Evolutionary conservation across 495 filamentous ascomycete species (phyloP).

Genomic region (Tuber borchii): DNA sequence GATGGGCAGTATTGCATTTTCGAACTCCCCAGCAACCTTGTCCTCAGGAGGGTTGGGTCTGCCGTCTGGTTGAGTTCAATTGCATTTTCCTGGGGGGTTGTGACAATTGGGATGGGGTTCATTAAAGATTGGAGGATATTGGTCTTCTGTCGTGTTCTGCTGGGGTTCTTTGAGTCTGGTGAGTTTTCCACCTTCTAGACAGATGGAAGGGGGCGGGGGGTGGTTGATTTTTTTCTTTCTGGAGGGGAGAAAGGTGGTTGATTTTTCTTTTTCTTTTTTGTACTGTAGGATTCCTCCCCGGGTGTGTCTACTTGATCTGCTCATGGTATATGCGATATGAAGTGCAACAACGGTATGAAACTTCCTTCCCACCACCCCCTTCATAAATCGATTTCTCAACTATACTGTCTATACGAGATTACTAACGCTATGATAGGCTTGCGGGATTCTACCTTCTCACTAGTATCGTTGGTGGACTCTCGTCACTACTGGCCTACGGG

Average conservation of each 20-base stretch:
- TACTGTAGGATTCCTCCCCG: constrained; percentile 58
- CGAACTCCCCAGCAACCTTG: constrained; percentile 63
- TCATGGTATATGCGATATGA: constrained; percentile 66
- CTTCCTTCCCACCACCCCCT: constrained; percentile 41
- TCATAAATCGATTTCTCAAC: not conserved
- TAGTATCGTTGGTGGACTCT: constrained; percentile 62
- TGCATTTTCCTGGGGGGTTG: constrained; percentile 56
- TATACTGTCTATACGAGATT: not conserved
- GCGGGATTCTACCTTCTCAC: constrained; percentile 67
- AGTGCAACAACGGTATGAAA: constrained; percentile 58
- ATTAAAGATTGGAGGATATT: constrained; percentile 57
- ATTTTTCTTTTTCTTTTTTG: constrained; percentile 24
- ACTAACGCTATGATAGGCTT: constrained; percentile 25
- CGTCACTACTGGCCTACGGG: constrained; percentile 60
- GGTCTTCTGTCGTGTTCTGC: constrained; percentile 56
- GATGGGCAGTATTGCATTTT: constrained; percentile 48
- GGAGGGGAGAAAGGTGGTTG: too few relatives aligned
- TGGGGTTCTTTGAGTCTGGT: constrained; percentile 63
- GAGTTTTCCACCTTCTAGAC: constrained; percentile 16
- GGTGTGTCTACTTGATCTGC: constrained; percentile 66
- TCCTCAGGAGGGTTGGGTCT: constrained; percentile 58
- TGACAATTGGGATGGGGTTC: constrained; percentile 69
- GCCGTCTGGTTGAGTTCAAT: constrained; percentile 65
- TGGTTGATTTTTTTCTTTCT: constrained; percentile 2
- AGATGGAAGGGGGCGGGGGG: not conserved